Evolutionary conservation across 2,329 filamentous ascomycete genomes (phyloP), one percentile per base, ranked within the genome.

Genomic region (Penicillium sp.): DNA sequence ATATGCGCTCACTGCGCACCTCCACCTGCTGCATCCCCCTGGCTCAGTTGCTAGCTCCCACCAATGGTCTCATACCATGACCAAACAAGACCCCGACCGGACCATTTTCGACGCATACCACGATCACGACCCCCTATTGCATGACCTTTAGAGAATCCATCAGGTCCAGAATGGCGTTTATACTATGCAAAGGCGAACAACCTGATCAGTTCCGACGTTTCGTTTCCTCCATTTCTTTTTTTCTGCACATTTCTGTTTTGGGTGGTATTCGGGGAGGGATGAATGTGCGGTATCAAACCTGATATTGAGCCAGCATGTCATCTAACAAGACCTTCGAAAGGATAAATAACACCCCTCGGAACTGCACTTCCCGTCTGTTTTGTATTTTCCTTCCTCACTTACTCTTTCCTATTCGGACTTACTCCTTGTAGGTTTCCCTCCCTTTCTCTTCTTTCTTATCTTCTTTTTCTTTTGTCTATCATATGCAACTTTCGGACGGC

Each of bases 91-190:
- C 33, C 60, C 67, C 66, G 65, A 67, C 67, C 67, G 70, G 65
- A 61, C 68, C 69, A 49, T 62, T 64, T 68, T 50, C 68, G 59
- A 71, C 71, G 72, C 72, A 77, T 71, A 75, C 76, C 70, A 76
- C 70, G 73, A 77, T 77, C 73, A 79, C 71, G 76, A 79, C 76
- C 76, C 76, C 73, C 71, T 73, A 69, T 70, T 73, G 73, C 75
- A 76, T 77, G 70, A 74, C 69, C 71, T 66, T 65, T 76, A 76
- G 73, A 75, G 67, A 74, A 67, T 72, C 70, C 64, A 70, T 46
- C 56, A 57, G 66, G 70, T 72, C 70, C 69, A 68, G 66, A 69
- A 69, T 69, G 75, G 73, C 75, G 74, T 77, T 76, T 71, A 70
- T 66, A 69, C 57, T 72, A 67, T 70, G 67, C 70, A 70, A 70